Evolutionary conservation across 768 basidiomycete species (phyloP), one percentile per base, ranked within the genome.

Genomic region (Exsudoporus frostii): DNA sequence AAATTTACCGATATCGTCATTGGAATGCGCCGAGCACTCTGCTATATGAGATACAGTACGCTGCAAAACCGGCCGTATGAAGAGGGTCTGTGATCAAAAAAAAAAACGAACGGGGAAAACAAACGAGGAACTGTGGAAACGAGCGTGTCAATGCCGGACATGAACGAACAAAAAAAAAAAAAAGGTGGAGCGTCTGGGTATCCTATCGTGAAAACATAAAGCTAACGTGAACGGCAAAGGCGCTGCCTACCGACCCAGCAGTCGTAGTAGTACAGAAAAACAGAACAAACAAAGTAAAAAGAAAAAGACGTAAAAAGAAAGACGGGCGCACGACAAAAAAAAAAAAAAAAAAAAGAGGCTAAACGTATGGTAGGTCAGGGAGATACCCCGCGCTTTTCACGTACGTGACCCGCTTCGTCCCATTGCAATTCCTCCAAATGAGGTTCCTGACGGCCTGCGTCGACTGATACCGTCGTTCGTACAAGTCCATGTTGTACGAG

Each of bases 401-500:
- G 46, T 65, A 66, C 44, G 65, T 66, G 55, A 60, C 56, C 50
- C 65, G 63, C 41, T 67, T 66, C 46, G 65, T 67, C 7, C 65
- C 63, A 20, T 58, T 66, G 20, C 65, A 67, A 15, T 66, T 66
- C 51, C 65, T 65, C 65, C 65, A 66, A 34, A 66, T 63, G 24
- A 66, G 56, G 46, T 56, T 63, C 51, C 51, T 63, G 14, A 67
- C 52, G 44, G 43, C 58, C 56, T 65, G 63, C 37, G 63, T 60
- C 22, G 65, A 61, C 42, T 61, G 54, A 50, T 66, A 65, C 51
- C 70, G 65, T 20, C 67, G 62, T 43, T 61, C 65, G 58, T 70
- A 65, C 56, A 71, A 63, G 20, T 64, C 65, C 58, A 67, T 65
- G 54, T 67, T 69, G 57, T 66, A 67, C 51, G 63, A 65, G 27